These are phyloP conservation scores for Globisporangium sylvaticum DNA, from an alignment of 352 stramenopile genomes.

Conservation along the genomic window DNA sequence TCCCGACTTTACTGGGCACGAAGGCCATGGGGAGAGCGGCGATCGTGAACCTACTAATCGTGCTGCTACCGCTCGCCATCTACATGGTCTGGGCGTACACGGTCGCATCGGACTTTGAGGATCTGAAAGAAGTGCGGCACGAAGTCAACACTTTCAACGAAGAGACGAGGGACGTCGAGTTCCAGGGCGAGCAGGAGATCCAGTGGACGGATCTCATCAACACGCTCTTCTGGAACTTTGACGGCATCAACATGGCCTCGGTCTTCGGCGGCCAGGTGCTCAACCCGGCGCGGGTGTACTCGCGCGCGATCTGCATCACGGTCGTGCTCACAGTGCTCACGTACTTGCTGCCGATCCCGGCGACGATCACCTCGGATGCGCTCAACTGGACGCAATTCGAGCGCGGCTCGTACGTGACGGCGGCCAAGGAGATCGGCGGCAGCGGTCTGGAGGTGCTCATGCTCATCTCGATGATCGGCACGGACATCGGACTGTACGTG, in stretches of 20 bases:
- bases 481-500: slow-evolving; percentile 88
- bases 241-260: slow-evolving; percentile 85
- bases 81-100: slow-evolving; percentile 24
- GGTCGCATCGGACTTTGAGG: slow-evolving; percentile 7
- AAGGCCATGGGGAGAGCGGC: slow-evolving; percentile 57
- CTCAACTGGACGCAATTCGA: slow-evolving; percentile 62
- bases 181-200: slow-evolving; percentile 19
- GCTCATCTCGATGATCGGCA: slow-evolving; percentile 69
- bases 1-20: slow-evolving; percentile 32
- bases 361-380: slow-evolving; percentile 43
- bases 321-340: slow-evolving; percentile 59
- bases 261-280: slow-evolving; percentile 85
- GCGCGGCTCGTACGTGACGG: slow-evolving; percentile 72
- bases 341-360: slow-evolving; percentile 85
- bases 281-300: slow-evolving; percentile 71
- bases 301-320: slow-evolving; percentile 67
- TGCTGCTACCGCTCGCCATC: slow-evolving; percentile 84
- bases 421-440: slow-evolving; percentile 68
- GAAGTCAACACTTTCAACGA: slow-evolving; percentile 16
- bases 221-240: slow-evolving; percentile 93
- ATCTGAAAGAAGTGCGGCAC: slow-evolving; percentile 35
- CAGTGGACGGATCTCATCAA: slow-evolving; percentile 82
- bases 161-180: slow-evolving; percentile 10
- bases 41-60: slow-evolving; percentile 57
- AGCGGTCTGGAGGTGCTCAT: slow-evolving; percentile 73